Evolutionary conservation across 768 basidiomycete species (phyloP).

Genomic region (Mycena vulgaris): DNA sequence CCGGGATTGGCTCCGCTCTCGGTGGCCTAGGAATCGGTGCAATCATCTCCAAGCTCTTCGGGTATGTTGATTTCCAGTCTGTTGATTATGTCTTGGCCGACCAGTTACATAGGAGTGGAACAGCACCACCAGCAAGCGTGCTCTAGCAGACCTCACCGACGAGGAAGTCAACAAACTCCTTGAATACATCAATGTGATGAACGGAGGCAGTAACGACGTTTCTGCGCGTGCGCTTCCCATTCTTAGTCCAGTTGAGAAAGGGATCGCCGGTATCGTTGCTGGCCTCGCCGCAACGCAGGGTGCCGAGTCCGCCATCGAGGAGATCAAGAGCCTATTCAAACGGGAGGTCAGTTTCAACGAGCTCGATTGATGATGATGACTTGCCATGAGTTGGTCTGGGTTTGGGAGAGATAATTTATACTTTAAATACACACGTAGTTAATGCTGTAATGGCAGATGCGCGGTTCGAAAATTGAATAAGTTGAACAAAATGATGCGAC

Average conservation of each 20-base stretch:
- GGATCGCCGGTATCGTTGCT: constrained; percentile 10
- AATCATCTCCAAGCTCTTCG: constrained; percentile 30
- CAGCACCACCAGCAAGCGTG: constrained; percentile 19
- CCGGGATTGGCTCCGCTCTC: constrained; percentile 24
- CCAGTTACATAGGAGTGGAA: background rate
- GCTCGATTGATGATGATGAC: background rate
- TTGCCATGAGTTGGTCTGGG: background rate
- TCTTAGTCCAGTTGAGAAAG: constrained; percentile 3
- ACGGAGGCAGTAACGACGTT: constrained; percentile 3
- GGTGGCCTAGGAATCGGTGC: constrained; percentile 30
- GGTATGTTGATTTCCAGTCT: background rate
- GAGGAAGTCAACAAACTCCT: constrained; percentile 32
- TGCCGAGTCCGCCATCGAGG: background rate
- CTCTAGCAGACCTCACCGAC: constrained; percentile 24
- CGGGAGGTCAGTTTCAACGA: constrained; percentile 13
- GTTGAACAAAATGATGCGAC: no score
- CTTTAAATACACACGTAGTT: background rate
- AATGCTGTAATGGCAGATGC: constrained; percentile 10
- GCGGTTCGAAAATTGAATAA: constrained; percentile 13
- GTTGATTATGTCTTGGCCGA: background rate
- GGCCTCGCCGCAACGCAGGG: constrained; percentile 13
- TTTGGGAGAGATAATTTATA: constrained; percentile 2
- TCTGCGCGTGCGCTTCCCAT: background rate
- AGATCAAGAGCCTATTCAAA: background rate
- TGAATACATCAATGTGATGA: constrained; percentile 12